Evolutionary conservation across 352 stramenopile genomes (phyloP), one percentile per base, ranked within the genome.

Genomic region (Pythium dissimile): DNA sequence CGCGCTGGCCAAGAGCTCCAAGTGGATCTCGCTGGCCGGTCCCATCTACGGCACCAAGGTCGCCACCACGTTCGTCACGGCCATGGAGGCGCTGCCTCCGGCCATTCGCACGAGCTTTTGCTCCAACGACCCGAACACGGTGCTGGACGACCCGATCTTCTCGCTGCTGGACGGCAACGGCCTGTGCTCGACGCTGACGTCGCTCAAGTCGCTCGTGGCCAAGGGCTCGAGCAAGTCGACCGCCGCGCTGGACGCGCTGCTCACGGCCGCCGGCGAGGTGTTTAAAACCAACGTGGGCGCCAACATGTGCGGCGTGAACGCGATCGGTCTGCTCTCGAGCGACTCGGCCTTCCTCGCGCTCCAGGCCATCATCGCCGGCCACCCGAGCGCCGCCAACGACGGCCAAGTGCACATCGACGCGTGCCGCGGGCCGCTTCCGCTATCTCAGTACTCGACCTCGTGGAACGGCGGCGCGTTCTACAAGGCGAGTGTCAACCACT

Each of bases 401-500:
- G 70, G 70, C 11, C 55, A 59, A 27, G 70, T 78, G 28, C 52
- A 70, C 26, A 69, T 72, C 31, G 60, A 51, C 28, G 69, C 59
- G 46, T 78, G 70, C 39, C 39, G 48, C 12, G 59, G 28, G 0
- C 37, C 46, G 3, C 16, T 65, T 8, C 27, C 45, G 3, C 21
- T 13, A 20, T 38, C 7, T 16, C 28, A 51, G 21, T 74, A 67
- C 45, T 42, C 38, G 16, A 61, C 50, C 23, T 59, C 39, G 23
- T 68, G 43, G 41, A 20, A 23, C 35, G 51, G 37, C 18, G 55
- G 47, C 35, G 55, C 32, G 16, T 63, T 66, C 51, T 78, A 78
- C 59, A 42, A 57, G 21, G 66, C 66, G 26, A 41, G 56, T 15
- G 39, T 78, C 31, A 78, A 78, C 54, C 70, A 77, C 50, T 34